phyloP scores from a whole-genome alignment of 371 early-diverging fungal genomes.

The Mortierella sp. region DNA sequence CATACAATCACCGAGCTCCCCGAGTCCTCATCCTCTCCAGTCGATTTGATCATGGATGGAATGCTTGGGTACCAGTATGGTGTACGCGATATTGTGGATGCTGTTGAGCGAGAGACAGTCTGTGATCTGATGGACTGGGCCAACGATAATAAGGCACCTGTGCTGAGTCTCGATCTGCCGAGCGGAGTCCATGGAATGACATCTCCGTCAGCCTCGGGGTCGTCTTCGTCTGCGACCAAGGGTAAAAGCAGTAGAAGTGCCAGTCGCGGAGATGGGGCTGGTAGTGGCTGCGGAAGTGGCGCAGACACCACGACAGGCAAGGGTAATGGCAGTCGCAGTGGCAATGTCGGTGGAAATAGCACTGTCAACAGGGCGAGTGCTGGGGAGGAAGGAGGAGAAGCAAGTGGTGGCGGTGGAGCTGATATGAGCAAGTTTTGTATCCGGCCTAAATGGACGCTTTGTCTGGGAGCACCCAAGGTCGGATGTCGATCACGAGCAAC shows the following conservation, averaged over 20 bases:
- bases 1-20: constrained; percentile 57
- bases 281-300: not conserved
- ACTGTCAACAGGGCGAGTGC: not conserved
- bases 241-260: not conserved
- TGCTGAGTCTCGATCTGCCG: constrained; percentile 79
- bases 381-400: not conserved
- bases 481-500: constrained; percentile 65
- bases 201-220: not conserved
- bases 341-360: no score
- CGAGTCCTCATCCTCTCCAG: constrained; percentile 64
- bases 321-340: not conserved
- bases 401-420: constrained; percentile 37
- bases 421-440: constrained; percentile 56
- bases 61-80: constrained; percentile 73
- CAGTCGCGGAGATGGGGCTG: not conserved
- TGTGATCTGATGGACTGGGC: constrained; percentile 80
- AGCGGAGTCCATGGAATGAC: constrained; percentile 73
- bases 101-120: constrained; percentile 59
- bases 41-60: constrained; percentile 84
- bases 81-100: constrained; percentile 65
- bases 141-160: constrained; percentile 75
- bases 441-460: constrained; percentile 77
- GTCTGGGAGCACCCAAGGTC: constrained; percentile 78
- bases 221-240: no score
- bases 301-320: not conserved